Base-by-base conservation (phyloP, 2,329 filamentous ascomycete species). In the Hypocreales sp. region DNA sequence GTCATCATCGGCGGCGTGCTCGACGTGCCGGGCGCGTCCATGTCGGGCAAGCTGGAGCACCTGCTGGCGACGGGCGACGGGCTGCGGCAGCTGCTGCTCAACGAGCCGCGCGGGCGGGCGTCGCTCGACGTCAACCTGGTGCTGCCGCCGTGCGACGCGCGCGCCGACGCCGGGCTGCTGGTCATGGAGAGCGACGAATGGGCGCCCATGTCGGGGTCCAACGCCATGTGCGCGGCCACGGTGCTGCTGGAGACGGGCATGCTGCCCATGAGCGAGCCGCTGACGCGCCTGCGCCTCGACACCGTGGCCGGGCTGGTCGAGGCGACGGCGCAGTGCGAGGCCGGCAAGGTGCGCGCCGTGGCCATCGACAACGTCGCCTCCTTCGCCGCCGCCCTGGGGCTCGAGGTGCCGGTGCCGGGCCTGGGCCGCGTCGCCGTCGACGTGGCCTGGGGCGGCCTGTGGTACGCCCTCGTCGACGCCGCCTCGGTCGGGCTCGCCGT, bases 121-220 rank as follows among this genome's bases (percentile, higher is more conserved):
- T 46, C 51, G 1, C 53, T 55, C 46, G 49, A 46, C 33, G 46
- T 42, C 17, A 60, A 58, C 28, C 37, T 61, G 2, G 28, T 61
- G 5, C 42, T 61, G 0, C 44, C 56, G 1, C 54, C 59, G 0
- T 61, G 56, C 36, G 42, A 62, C 28, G 55, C 55, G 0, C 32
- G 39, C 2, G 58, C 59, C 1, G 55, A 61, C 31, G 56, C 52
- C 1, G 59, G 54, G 0, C 55, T 63, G 27, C 32, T 63, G 22
- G 61, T 61, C 22, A 55, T 63, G 51, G 57, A 59, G 34, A 51
- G 48, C 30, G 56, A 60, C 13, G 53, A 61, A 28, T 62, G 58
- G 11, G 36, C 38, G 1, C 39, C 33, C 23, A 47, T 41, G 49
- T 60, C 57, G 4, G 58, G 60, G 0, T 48, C 51, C 3, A 62